Percentiles rank a stretch among this genome's conserved stretches.
These are phyloP conservation scores for Russula ochroleuca DNA, from an alignment of 768 basidiomycete species.

Conservation along the genomic window DNA sequence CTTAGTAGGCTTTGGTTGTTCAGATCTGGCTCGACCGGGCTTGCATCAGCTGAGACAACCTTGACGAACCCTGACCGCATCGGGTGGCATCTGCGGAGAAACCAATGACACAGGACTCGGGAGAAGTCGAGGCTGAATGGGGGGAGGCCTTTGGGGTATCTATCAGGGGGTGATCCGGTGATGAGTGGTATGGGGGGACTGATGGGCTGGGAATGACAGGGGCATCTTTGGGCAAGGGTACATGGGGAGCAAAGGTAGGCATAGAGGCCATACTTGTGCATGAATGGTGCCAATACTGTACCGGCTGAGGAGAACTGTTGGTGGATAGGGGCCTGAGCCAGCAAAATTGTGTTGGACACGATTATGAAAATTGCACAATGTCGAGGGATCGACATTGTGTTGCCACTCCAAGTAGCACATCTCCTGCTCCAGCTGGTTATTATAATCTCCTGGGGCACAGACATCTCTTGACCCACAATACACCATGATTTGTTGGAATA, in stretches of 20 bases:
- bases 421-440: too few species aligned
- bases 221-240: constrained; percentile 24
- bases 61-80: constrained; percentile 15
- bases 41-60: constrained; percentile 20
- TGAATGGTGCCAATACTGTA: constrained; percentile 61
- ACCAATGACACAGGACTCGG: constrained; percentile 34
- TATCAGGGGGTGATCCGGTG: too few species aligned
- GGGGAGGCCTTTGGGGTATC: constrained; percentile 33
- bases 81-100: constrained; percentile 33
- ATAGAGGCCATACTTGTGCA: constrained; percentile 23
- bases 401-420: too few species aligned
- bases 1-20: constrained; percentile 9
- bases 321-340: too few species aligned
- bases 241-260: constrained; percentile 29
- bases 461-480: too few species aligned
- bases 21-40: constrained; percentile 1
- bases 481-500: too few species aligned
- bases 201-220: constrained; percentile 23
- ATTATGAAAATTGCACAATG: too few species aligned
- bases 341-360: too few species aligned
- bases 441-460: too few species aligned
- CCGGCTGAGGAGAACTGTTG: too few species aligned
- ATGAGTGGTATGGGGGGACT: constrained; percentile 26
- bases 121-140: constrained; percentile 33
- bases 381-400: too few species aligned